Evolutionary conservation across 2,329 filamentous ascomycete genomes (phyloP).

Genomic region (Diaporthe vaccinii): DNA sequence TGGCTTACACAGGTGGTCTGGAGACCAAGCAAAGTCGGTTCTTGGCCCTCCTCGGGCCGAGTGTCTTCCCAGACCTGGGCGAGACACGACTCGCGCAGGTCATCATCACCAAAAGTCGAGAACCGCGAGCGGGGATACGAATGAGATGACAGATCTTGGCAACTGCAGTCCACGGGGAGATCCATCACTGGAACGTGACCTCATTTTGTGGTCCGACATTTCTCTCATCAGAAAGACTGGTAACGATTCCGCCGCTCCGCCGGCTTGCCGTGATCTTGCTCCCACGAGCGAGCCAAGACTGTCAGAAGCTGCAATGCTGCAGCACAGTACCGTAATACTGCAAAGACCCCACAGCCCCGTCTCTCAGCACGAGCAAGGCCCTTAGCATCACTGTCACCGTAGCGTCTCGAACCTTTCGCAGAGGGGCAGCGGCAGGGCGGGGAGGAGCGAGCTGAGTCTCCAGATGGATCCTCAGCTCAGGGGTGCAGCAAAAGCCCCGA

Average conservation of each 20-base stretch:
- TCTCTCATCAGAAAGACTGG: slow-evolving; percentile 2
- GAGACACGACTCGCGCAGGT: slow-evolving; percentile 36
- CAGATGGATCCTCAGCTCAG: slow-evolving; percentile 38
- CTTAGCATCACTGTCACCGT: slow-evolving; percentile 16
- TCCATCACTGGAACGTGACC: slow-evolving; percentile 17
- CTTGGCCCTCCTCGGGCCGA: slow-evolving; percentile 11
- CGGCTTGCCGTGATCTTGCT: neutral
- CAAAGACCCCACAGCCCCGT: slow-evolving; percentile 36
- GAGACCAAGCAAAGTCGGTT: neutral
- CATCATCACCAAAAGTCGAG: slow-evolving; percentile 24
- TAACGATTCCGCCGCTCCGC: slow-evolving; percentile 5
- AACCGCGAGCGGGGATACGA: slow-evolving; percentile 9
- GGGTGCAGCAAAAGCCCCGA: slow-evolving; percentile 33
- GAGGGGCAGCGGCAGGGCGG: slow-evolving; percentile 3
- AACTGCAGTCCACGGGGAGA: slow-evolving; percentile 8
- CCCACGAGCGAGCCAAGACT: neutral
- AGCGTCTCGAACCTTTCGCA: neutral
- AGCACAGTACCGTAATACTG: slow-evolving; percentile 9
- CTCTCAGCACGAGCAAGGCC: slow-evolving; percentile 15
- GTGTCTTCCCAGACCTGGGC: neutral
- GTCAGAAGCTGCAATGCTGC: slow-evolving; percentile 2
- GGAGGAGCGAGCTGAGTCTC: slow-evolving; percentile 25
- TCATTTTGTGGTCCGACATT: slow-evolving; percentile 30
- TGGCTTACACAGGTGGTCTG: slow-evolving; percentile 12
- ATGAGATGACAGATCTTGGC: slow-evolving; percentile 35